Base-by-base conservation (phyloP, 768 basidiomycete species). In the Kwoniella sp. region DNA sequence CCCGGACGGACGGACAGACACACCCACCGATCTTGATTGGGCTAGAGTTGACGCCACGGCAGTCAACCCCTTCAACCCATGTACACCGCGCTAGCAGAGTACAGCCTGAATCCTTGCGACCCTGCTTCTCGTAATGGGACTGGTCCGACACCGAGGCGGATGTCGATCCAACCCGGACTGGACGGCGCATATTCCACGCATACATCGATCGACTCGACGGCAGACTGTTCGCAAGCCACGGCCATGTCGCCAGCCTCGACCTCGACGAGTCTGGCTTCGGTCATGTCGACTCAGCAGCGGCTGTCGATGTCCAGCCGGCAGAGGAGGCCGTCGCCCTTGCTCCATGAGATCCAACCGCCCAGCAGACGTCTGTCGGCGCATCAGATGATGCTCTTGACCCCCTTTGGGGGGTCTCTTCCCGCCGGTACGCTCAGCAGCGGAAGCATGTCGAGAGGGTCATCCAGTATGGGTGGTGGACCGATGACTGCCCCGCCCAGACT, bases 341-440 rank as follows among this genome's bases (percentile, higher is more conserved):
- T 61, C 27, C 67, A 69, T 38, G 68, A 70, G 48, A 64, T 70
- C 39, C 65, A 70, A 58, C 68, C 65, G 14, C 68, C 68, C 2
- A 52, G 46, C 23, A 33, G 68, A 22, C 32, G 65, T 11, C 38
- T 70, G 5, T 60, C 60, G 14, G 42, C 62, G 2, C 68, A 70
- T 44, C 68, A 70, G 41, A 55, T 70, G 43, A 40, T 70, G 15
- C 56, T 70, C 5, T 52, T 70, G 22, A 67, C 65, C 5, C 68
- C 68, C 0, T 70, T 70, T 31, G 68, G 68, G 0, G 60, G 57
- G 9, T 26, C 49, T 6, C 17, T 63, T 12, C 60, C 65, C 3
- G 26, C 51, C 12, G 54, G 40, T 51, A 9, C 34, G 50, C 19
- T 14, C 50, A 9, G 52, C 38, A 20, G 41, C 51, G 15, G 56